Evolutionary conservation across 495 filamentous ascomycete species (phyloP), one percentile per base, ranked within the genome.

Genomic region (Parmelia sp.): DNA sequence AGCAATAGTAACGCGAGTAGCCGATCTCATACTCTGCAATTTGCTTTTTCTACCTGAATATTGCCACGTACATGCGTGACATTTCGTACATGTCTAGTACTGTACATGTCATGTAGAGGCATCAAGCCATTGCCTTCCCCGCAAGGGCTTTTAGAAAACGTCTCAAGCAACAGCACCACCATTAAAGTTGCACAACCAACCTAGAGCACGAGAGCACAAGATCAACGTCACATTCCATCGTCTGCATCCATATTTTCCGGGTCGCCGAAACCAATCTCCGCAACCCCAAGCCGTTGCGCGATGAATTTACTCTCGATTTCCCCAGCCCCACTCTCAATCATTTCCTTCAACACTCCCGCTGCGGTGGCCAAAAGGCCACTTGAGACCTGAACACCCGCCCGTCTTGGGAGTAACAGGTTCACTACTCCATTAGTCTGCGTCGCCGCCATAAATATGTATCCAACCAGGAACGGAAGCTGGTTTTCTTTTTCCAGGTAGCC

Each of bases 381-480:
- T 55, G 51, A 55, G 17, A 33, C 29, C 51, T 55, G 15, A 33
- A 55, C 14, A n/a, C 51, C 51, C 21, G 51, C 15, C 14, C 25
- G 45, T 51, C 55, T 61, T 1, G 39, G 42, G 1, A 40, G 25
- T 3, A 68, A 39, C 25, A 68, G 27, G 12, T 47, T 51, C 3
- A 62, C 66, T 0, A 63, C 21, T 27, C 36, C 31, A 15, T 31
- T 44, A 17, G 62, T 69, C 19, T 56, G 40, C 27, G 58, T 55
- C 21, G 71, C 71, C 21, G 72, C 66, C 68, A 76, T 72, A 67
- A 79, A 71, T 35, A 78, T 74, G 57, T 73, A 78, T 14, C 77
- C 74, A 0, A 80, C 71, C 23, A 78, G 53, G 23, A 68, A 79
- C 1, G 74, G 74, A 25, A 80, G 68, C 49, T 80, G 69, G 17